Evolutionary conservation across 257 asterid genomes (phyloP), one percentile per base, ranked within the genome.

Genomic region (Ballota nigra): DNA sequence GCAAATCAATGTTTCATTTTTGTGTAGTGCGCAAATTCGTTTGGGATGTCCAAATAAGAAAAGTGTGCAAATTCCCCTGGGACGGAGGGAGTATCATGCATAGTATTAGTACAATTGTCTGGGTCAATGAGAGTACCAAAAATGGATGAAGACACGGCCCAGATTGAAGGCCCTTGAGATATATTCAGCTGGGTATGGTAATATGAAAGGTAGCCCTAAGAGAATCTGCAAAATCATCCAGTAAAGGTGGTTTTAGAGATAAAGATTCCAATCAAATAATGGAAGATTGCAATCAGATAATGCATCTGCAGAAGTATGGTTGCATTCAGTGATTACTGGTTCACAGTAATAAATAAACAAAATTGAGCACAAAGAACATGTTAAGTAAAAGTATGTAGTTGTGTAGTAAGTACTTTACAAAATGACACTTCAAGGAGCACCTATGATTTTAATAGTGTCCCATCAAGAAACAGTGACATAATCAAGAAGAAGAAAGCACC

Each of bases 131-230:
- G 73, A 62, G 79, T 89, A 93, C 97, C 98, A 93, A 81, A 87
- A 93, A 80, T 89, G 98, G 75, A 93, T 81, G 88, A 93, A 93
- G 78, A 93, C 85, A 5, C 97, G 96, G 18, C 99, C 97, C n/a
- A 91, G 96, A 74, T 94, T 83, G 75, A 91, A 94, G 61, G 99
- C 97, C 75, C 83, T 83, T 68, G 97, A 91, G 79, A 94, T 59
- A 75, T 94, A 94, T 56, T 79, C 89, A 77, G 79, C 64, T 66
- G 97, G 97, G 83, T 91, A 73, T 15, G 89, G 64, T 69, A 86
- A 65, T 67, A 94, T 33, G 86, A 94, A 94, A 33, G 99, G 99
- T 31, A 91, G 74, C 28, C 97, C 99, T 60, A 89, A 28, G 71
- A 89, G 82, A 81, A 91, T 77, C 96, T 91, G 97, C 88, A 86